phyloP scores from a whole-genome alignment of 2,329 filamentous ascomycete species.

The Aspergillus pseudoviridinutans region DNA sequence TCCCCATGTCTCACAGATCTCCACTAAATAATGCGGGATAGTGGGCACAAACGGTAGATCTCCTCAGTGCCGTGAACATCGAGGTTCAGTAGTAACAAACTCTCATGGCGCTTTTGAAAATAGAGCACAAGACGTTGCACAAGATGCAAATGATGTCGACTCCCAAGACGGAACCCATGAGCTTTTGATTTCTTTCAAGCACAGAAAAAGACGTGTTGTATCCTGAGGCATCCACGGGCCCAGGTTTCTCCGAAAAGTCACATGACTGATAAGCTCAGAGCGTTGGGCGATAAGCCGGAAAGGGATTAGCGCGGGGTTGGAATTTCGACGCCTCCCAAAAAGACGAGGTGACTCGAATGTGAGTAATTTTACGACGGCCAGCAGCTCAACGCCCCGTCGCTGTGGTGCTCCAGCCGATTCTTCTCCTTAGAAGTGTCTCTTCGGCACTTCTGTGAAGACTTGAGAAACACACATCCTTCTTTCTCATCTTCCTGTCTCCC shows the following conservation, averaged over 20 bases:
- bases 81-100: not conserved
- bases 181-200: not conserved
- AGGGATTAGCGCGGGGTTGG: constrained; percentile 23
- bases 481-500: not conserved
- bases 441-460: constrained; percentile 11
- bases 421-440: constrained; percentile 17
- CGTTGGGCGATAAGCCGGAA: constrained; percentile 20
- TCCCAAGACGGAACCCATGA: not conserved
- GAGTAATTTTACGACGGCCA: constrained; percentile 15
- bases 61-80: no score
- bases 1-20: not conserved
- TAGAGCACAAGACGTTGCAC: not conserved
- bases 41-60: not conserved
- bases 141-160: not conserved
- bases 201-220: not conserved
- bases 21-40: not conserved
- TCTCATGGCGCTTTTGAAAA: not conserved
- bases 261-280: constrained; percentile 19
- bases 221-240: constrained; percentile 2
- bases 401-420: constrained; percentile 15
- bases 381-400: constrained; percentile 17
- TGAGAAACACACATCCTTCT: constrained; percentile 9
- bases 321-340: constrained; percentile 8
- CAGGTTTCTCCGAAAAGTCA: constrained; percentile 7
- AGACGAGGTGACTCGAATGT: constrained; percentile 1